These are phyloP conservation scores for Candida nanaspora DNA, from an alignment of 805 yeast species.

Conservation along the genomic window DNA sequence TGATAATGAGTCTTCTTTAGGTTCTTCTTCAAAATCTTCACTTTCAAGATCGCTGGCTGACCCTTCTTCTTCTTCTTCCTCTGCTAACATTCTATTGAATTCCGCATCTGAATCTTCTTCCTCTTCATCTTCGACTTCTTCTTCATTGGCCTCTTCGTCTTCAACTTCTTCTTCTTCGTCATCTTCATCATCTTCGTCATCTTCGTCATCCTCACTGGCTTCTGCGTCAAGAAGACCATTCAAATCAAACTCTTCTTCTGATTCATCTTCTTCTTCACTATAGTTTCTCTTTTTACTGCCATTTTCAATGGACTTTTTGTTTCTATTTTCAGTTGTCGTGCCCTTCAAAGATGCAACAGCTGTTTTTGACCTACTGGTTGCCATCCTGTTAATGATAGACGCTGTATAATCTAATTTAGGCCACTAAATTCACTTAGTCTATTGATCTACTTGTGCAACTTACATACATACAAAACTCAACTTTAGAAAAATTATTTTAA, in stretches of 20 bases:
- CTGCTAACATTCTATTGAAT: constrained; percentile 50
- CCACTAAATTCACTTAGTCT: too few species aligned
- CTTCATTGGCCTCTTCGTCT: constrained; percentile 15
- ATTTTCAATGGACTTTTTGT: background rate
- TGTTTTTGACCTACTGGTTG: too few species aligned
- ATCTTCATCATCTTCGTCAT: constrained; percentile 21
- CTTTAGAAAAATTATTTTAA: too few species aligned
- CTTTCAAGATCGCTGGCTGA: constrained; percentile 29
- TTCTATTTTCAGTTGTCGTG: too few species aligned
- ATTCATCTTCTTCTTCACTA: constrained; percentile 7
- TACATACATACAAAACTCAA: too few species aligned
- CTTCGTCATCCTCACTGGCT: constrained; percentile 14
- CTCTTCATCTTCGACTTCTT: constrained; percentile 17
- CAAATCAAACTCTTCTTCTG: constrained; percentile 22
- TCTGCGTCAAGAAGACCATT: constrained; percentile 25
- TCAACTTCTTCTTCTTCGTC: constrained; percentile 26
- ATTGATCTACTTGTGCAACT: too few species aligned
- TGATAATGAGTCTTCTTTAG: constrained; percentile 41
- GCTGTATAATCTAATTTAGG: too few species aligned
- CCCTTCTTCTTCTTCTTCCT: constrained; percentile 23
- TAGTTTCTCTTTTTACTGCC: background rate
- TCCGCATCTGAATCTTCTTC: constrained; percentile 55
- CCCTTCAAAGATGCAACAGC: too few species aligned
- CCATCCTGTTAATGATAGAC: too few species aligned
- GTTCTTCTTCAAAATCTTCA: constrained; percentile 42